phyloP scores from a whole-genome alignment of 2,329 filamentous ascomycete genomes.

The Nigrospora osmanthi region DNA sequence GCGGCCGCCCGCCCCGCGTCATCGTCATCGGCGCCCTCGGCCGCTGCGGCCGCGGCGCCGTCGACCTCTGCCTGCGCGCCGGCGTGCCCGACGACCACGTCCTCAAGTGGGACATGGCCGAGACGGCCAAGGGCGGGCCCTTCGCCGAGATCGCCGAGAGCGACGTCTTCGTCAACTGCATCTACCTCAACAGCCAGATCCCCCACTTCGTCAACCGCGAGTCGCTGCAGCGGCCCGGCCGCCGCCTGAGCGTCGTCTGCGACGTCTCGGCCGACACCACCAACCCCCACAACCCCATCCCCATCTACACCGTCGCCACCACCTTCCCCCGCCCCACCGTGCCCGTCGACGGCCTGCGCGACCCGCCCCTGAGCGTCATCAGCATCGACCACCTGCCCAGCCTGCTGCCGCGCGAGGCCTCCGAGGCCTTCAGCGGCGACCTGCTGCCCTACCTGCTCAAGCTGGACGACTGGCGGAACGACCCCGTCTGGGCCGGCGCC shows the following conservation, averaged over 20 bases:
- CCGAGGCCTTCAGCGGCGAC: conserved; percentile 74
- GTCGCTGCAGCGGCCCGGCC: conserved; percentile 56
- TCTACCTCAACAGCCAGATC: conserved; percentile 74
- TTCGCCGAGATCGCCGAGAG: conserved; percentile 70
- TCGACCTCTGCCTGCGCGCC: conserved; percentile 68
- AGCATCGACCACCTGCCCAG: conserved; percentile 81
- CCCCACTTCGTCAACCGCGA: conserved; percentile 73
- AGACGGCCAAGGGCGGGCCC: conserved; percentile 70
- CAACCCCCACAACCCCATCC: conserved; percentile 61
- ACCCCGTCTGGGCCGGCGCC: conserved; percentile 76
- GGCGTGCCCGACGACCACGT: conserved; percentile 66
- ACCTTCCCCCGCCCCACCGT: conserved; percentile 88
- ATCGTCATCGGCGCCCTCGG: conserved; percentile 82
- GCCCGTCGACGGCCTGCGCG: conserved; percentile 53
- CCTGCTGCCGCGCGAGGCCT: conserved; percentile 78
- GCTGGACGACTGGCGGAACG: conserved; percentile 66
- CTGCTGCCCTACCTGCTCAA: conserved; percentile 70
- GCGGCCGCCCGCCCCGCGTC: conserved; percentile 61
- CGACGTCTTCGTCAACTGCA: conserved; percentile 80
- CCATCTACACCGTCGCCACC: conserved; percentile 77
- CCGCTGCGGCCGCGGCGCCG: conserved; percentile 77
- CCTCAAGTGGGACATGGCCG: conserved; percentile 63
- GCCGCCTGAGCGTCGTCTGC: conserved; percentile 72
- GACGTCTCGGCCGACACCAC: conserved; percentile 73
- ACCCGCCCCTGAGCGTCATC: conserved; percentile 67